Evolutionary conservation across 148 eudicot species (phyloP), one percentile per base, ranked within the genome.

Genomic region (Vaccinium myrtillus): DNA sequence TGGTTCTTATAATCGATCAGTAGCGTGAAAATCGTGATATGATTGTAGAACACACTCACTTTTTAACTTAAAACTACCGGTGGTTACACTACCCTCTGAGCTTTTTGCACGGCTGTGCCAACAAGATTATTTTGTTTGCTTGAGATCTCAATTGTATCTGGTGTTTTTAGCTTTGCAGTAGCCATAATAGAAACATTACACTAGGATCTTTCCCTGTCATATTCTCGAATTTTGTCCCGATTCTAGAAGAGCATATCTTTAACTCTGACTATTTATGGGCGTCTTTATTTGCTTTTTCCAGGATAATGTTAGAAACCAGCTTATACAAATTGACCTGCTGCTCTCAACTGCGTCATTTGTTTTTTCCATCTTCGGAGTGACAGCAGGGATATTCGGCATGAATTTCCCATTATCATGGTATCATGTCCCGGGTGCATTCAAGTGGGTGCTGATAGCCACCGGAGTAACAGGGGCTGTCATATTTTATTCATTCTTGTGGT

Each of bases 261-360:
- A 80, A 21, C 51, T 56, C 55, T 39, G 36, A 74, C 32, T 36
- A 1, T 53, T 30, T 25, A 53, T 70, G 73, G 25, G 2, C 25
- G 39, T 51, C 9, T 77, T 16, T 81, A 4, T 23, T 39, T 74
- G 23, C 19, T 7, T 79, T 27, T 71, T 18, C 84, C 98, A 97
- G 99, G 99, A 95, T 84, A 97, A 93, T 82, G 97, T 95, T 7
- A 93, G 98, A 80, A 97, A 95, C 91, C 96, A 97, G 89, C 98
- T 97, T 87, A 95, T 97, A 81, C 98, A 95, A 86, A 95, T 95
- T 8, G 98, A 97, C 88, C 90, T 97, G 92, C 75, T 97, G 21
- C 88, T 97, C 19, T 92, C 99, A 5, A 95, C 98, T 49, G 99
- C 98, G 32, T 92, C 99, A 59, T 97, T 97, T 83, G 98, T 95